phyloP scores from a whole-genome alignment of 2,329 filamentous ascomycete genomes.

The Endothia cerciana region DNA sequence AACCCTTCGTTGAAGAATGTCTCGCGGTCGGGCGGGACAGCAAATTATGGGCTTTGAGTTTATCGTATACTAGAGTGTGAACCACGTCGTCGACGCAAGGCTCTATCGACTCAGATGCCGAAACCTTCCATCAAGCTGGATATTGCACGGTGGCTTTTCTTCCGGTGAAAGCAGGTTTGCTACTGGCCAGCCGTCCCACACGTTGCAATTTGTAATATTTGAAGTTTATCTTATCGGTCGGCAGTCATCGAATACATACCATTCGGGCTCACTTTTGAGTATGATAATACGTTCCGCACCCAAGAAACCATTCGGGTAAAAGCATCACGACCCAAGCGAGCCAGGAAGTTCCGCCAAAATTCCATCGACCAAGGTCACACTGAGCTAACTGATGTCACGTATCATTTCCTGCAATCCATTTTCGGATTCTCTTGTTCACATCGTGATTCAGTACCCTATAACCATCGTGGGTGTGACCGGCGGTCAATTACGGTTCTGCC shows the following conservation, averaged over 20 bases:
- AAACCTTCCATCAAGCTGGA: not conserved
- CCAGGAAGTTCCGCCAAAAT: slow-evolving; percentile 5
- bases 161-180: not conserved
- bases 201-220: not conserved
- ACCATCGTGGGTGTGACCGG: not conserved
- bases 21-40: not conserved
- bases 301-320: not conserved
- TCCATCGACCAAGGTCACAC: not conserved
- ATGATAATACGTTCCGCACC: not conserved
- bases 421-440: not conserved
- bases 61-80: not conserved
- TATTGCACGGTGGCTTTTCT: not conserved
- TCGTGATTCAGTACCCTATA: no score
- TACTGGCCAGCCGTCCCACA: not conserved
- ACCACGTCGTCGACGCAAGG: not conserved
- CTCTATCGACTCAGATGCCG: not conserved
- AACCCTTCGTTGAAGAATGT: not conserved
- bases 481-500: not conserved
- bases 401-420: not conserved
- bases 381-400: not conserved
- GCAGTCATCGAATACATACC: not conserved
- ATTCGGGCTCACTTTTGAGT: not conserved
- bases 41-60: not conserved
- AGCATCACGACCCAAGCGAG: not conserved
- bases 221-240: not conserved